phyloP scores from a whole-genome alignment of 2,329 filamentous ascomycete species.

The Camillea tinctor region DNA sequence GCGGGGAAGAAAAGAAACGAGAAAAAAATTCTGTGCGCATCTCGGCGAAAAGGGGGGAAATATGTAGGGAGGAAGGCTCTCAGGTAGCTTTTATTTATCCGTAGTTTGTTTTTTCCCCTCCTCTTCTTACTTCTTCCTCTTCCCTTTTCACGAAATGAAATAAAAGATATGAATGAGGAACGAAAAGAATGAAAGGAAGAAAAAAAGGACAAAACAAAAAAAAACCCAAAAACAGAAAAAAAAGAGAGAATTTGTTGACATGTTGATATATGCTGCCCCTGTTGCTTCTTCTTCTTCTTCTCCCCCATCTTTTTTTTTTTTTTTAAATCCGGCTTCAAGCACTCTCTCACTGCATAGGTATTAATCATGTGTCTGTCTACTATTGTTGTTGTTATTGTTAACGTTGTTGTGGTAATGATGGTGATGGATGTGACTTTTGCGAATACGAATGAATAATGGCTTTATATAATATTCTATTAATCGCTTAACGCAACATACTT shows the following conservation, averaged over 20 bases:
- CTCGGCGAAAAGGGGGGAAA: too few species aligned
- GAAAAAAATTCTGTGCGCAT: constrained; percentile 2
- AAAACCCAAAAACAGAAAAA: not conserved
- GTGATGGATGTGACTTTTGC: too few species aligned
- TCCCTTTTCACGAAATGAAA: too few species aligned
- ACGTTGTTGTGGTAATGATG: too few species aligned
- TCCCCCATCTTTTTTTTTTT: not conserved
- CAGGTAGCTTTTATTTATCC: not conserved
- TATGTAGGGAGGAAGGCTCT: too few species aligned
- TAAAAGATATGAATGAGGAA: not conserved
- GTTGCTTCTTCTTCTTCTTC: constrained; percentile 2
- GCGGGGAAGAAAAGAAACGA: constrained; percentile 3
- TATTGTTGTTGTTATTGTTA: too few species aligned
- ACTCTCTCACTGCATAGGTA: too few species aligned
- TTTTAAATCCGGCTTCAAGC: too few species aligned
- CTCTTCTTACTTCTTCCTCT: not conserved
- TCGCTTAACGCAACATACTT: too few species aligned
- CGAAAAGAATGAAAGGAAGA: not conserved
- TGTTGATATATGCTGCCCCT: not conserved
- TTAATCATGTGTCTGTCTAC: too few species aligned
- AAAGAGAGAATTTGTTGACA: not conserved
- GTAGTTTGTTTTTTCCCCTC: not conserved
- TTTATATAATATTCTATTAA: too few species aligned
- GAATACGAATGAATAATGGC: too few species aligned
- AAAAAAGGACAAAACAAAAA: not conserved